Evolutionary conservation across 2,329 filamentous ascomycete species (phyloP).

Genomic region (Anisogramma anomala): DNA sequence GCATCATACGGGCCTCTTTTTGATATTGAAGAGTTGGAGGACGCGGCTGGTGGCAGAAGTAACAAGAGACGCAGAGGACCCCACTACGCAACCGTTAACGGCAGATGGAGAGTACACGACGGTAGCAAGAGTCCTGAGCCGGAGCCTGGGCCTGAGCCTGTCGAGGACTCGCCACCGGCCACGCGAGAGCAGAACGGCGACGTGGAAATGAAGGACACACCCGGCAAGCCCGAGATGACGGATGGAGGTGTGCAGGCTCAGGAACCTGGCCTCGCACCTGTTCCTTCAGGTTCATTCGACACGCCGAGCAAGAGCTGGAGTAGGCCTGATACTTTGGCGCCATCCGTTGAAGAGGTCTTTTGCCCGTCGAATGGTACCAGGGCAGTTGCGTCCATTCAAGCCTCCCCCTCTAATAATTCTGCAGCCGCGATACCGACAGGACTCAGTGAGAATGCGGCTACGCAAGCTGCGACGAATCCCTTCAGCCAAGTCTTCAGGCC

Average conservation of each 20-base stretch:
- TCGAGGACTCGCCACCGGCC: constrained; percentile 12
- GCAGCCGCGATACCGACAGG: neutral
- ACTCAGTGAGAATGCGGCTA: neutral
- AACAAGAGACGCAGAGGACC: constrained; percentile 58
- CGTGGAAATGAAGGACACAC: constrained; percentile 10
- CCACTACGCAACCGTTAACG: constrained; percentile 54
- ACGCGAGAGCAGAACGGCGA: constrained; percentile 1
- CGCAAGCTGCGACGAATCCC: neutral
- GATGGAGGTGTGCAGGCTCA: constrained; percentile 24
- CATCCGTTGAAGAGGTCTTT: neutral
- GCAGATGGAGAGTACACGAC: constrained; percentile 63
- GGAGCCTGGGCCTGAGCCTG: constrained; percentile 27
- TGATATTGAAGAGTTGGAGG: constrained; percentile 52
- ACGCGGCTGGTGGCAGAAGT: constrained; percentile 51
- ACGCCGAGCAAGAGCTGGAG: constrained; percentile 1
- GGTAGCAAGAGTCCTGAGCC: constrained; percentile 59
- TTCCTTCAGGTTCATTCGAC: constrained; percentile 1
- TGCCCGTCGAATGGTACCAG: neutral
- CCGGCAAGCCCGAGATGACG: constrained; percentile 18
- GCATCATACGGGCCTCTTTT: constrained; percentile 58
- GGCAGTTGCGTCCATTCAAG: constrained; percentile 3
- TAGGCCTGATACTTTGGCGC: neutral
- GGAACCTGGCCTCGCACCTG: constrained; percentile 16
- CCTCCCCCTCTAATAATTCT: neutral
- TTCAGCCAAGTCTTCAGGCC: neutral